These are phyloP conservation scores for Wickerhamomyces alni DNA, from an alignment of 805 yeast species.

Conservation along the genomic window DNA sequence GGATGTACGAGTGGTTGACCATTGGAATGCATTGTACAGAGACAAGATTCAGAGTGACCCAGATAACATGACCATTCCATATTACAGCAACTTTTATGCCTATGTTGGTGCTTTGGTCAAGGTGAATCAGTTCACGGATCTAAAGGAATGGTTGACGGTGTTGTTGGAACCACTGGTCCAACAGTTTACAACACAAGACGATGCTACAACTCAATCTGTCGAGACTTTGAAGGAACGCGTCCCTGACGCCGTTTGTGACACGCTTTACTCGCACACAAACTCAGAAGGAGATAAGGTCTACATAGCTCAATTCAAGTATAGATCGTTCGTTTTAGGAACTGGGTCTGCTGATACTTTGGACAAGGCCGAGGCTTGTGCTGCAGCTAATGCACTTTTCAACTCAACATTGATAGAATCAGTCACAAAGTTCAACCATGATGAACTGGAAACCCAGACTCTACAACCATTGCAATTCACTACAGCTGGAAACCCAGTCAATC, in stretches of 20 bases:
- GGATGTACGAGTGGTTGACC: conserved; percentile 1
- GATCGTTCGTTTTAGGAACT: background rate
- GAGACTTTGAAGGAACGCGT: background rate
- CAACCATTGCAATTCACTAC: background rate
- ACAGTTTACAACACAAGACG: background rate
- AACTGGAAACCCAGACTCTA: background rate
- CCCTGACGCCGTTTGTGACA: background rate
- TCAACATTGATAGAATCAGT: background rate
- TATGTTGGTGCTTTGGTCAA: conserved; percentile 5
- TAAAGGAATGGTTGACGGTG: conserved; percentile 6
- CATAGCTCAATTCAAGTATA: conserved; percentile 1
- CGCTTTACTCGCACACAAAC: background rate
- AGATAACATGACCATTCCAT: background rate
- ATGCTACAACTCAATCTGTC: background rate
- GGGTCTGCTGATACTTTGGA: background rate
- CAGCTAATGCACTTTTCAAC: background rate
- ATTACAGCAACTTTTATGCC: conserved; percentile 7
- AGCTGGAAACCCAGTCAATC: background rate
- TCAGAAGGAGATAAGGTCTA: background rate
- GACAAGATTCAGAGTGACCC: conserved; percentile 1
- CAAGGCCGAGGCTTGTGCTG: background rate
- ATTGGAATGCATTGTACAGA: conserved; percentile 4
- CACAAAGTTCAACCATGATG: background rate
- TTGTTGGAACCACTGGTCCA: conserved; percentile 5
- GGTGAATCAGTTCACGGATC: background rate